Evolutionary conservation across 2,329 filamentous ascomycete species (phyloP).

Genomic region (Apiospora aurea): DNA sequence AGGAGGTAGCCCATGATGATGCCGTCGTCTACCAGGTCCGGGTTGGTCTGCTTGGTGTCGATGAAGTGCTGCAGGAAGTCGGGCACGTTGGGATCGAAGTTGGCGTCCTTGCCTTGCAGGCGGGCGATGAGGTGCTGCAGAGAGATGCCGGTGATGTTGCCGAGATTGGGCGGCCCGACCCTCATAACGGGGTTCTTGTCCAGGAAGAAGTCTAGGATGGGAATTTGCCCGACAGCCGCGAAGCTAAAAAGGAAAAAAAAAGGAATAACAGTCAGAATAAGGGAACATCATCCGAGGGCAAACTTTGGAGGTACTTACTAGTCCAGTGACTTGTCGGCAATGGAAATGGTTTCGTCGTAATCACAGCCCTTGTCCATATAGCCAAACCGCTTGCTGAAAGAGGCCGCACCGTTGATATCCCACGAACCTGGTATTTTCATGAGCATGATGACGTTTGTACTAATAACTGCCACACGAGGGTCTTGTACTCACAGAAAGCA

Average conservation of each 20-base stretch:
- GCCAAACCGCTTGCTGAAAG: conserved; percentile 50
- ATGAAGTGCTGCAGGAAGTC: conserved; percentile 41
- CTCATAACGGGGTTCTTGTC: conserved; percentile 44
- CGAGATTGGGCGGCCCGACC: conserved; percentile 24
- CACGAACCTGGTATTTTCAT: conserved; percentile 35
- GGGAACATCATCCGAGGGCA: no score
- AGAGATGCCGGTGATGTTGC: conserved; percentile 10
- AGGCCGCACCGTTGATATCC: conserved; percentile 52
- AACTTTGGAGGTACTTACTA: neutral
- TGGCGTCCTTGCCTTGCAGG: neutral
- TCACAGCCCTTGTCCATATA: conserved; percentile 49
- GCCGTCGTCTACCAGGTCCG: conserved; percentile 39
- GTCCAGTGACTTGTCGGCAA: conserved; percentile 34
- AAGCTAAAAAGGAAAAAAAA: conserved; percentile 43
- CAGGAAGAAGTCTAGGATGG: conserved; percentile 44
- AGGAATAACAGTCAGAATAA: conserved; percentile 32
- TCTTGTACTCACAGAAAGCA: conserved; percentile 25
- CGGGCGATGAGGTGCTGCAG: conserved; percentile 24
- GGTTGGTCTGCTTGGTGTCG: conserved; percentile 36
- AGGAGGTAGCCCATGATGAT: conserved; percentile 38
- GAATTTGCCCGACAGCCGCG: conserved; percentile 38
- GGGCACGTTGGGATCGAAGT: neutral
- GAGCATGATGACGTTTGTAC: neutral
- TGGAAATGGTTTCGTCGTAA: conserved; percentile 46
- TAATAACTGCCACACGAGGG: neutral